Base-by-base conservation (phyloP, 1,284 basidiomycete genomes). In the Moesziomyces sp. region DNA sequence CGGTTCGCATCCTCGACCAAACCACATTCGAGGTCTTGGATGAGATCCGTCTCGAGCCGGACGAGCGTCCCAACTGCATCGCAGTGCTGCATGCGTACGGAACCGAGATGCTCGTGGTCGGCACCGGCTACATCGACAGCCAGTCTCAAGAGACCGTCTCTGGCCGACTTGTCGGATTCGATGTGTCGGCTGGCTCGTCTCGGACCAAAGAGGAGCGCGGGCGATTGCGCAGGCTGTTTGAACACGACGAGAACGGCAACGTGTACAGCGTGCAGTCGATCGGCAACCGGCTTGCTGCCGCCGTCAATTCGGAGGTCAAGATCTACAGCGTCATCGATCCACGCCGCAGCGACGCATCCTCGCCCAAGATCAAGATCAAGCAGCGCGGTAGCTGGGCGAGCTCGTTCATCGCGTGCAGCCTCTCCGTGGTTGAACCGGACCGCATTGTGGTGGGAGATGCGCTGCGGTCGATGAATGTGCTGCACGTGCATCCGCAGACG, bases 361-460 rank as follows among this genome's bases (percentile, higher is more conserved):
- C 53, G 26, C 60, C 61, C n/a, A 47, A 23, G 45, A 55, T 62
- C 38, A 51, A 38, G 19, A 68, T 78, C 18, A 30, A 49, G n/a
- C 66, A 74, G 53, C 35, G 50, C 7, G 76, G 70, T 24, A 64
- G 65, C 16, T 81, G 82, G 82, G 80, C 74, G 11, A 74, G 74
- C 50, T 79, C 81, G 10, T 83, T 83, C 48, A 59, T 81, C 28
- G 81, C 82, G 11, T 75, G 69, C 53, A 77, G 74, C 38, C 69
- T 83, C 3, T 66, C 72, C 1, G 53, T 62, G 1, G 46, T 55
- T 11, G 62, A 60, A n/a, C 53, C 57, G 4, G 65, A 78, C 30
- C 66, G 60, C 5, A 24, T 83, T 40, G 68, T 83, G 24, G 76
- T 83, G 3, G 82, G 81, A 16, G 82, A 83, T 35, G 82, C 78